phyloP scores from a whole-genome alignment of 768 basidiomycete genomes.

The Auricularia sp. region DNA sequence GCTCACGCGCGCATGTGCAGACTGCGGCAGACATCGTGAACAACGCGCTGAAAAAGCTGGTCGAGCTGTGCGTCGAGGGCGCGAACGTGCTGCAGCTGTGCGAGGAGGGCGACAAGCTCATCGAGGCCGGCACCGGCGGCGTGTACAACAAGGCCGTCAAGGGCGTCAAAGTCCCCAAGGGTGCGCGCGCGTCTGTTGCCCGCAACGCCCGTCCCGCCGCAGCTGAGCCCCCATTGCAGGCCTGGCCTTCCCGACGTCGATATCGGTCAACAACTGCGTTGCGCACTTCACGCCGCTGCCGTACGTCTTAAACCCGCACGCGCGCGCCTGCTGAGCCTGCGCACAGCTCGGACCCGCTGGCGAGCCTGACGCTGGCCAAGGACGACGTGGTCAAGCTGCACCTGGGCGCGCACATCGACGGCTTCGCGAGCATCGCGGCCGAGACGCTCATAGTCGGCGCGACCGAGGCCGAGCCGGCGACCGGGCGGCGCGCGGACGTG shows the following conservation, averaged over 20 bases:
- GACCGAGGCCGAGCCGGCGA: slow-evolving; percentile 59
- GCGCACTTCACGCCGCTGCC: slow-evolving; percentile 95
- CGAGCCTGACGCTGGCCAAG: slow-evolving; percentile 58
- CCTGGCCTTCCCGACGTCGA: slow-evolving; percentile 85
- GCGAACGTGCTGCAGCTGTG: slow-evolving; percentile 86
- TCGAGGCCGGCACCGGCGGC: slow-evolving; percentile 73
- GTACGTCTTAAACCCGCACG: slow-evolving; percentile 33
- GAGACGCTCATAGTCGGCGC: slow-evolving; percentile 90
- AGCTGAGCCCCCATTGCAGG: slow-evolving; percentile 35
- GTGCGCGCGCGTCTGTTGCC: slow-evolving; percentile 31
- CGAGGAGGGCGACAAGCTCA: slow-evolving; percentile 83
- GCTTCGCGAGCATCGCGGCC: slow-evolving; percentile 86
- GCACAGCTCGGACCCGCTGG: slow-evolving; percentile 61
- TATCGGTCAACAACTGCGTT: slow-evolving; percentile 93
- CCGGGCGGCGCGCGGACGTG: slow-evolving; percentile 81
- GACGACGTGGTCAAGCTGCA: slow-evolving; percentile 94
- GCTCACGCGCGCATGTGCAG: slow-evolving; percentile 26
- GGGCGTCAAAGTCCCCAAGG: slow-evolving; percentile 80
- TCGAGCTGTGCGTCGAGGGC: slow-evolving; percentile 66
- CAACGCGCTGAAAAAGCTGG: slow-evolving; percentile 73
- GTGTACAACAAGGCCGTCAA: slow-evolving; percentile 89
- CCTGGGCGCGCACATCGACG: slow-evolving; percentile 95
- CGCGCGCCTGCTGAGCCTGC: not conserved
- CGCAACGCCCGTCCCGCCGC: not conserved
- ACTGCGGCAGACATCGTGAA: slow-evolving; percentile 87